Conservation (phyloP, 208 protist species). For the Plasmodiophora brassicae region DNA sequence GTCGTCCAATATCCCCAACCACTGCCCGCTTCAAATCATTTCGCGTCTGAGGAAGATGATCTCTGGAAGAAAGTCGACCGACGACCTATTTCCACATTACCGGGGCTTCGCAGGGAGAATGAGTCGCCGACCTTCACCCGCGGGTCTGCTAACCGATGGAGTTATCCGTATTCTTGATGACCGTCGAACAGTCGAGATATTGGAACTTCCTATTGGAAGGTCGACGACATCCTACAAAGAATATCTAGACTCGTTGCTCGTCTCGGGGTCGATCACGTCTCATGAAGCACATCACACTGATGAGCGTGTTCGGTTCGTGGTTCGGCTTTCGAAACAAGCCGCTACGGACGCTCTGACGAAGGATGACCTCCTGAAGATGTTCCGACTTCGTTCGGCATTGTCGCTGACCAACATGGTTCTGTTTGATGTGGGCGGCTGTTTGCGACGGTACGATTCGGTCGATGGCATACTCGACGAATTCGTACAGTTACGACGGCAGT, state of each 20-base stretch:
- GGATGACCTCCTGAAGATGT: constrained; percentile 72
- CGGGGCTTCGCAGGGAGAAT: constrained; percentile 80
- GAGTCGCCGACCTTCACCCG: background rate
- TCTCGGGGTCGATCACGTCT: constrained; percentile 44
- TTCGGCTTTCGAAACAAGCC: background rate
- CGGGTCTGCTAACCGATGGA: background rate
- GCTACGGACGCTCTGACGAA: background rate
- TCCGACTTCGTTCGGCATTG: constrained; percentile 81
- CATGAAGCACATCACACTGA: constrained; percentile 46
- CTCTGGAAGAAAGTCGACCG: constrained; percentile 64
- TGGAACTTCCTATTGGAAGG: constrained; percentile 1
- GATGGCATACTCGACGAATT: constrained; percentile 91
- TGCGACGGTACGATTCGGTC: constrained; percentile 80
- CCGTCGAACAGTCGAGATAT: background rate
- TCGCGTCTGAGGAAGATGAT: constrained; percentile 78
- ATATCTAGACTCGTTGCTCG: constrained; percentile 74
- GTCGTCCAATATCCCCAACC: constrained; percentile 92
- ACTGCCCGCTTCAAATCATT: constrained; percentile 92
- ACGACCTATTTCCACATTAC: constrained; percentile 90
- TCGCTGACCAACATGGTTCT: constrained; percentile 92
- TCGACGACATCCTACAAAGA: background rate
- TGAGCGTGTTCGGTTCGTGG: constrained; percentile 20
- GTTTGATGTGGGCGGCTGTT: constrained; percentile 86
- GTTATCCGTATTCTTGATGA: too few species aligned
- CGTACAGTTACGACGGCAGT: constrained; percentile 85